Evolutionary conservation across 2,329 filamentous ascomycete species (phyloP), one percentile per base, ranked within the genome.

Genomic region (Diaporthe australafricana): DNA sequence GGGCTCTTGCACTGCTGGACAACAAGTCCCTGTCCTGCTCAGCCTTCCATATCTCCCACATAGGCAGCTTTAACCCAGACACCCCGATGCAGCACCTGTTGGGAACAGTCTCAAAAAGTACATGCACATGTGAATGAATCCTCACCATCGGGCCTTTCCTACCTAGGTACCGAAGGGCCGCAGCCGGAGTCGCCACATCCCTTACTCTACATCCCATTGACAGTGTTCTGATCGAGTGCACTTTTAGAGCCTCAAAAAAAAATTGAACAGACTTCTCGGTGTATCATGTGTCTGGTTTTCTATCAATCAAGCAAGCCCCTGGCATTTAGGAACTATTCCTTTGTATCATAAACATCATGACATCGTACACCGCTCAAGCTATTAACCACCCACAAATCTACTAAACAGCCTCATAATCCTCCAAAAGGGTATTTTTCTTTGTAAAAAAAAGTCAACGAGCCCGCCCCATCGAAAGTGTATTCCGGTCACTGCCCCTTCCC

Each of bases 301-400:
- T 67, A 71, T 73, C 42, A 38, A 42, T 70, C 65, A 16, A 50
- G n/a, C 60, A 55, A 42, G 42, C 22, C 66, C 22, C 52, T 35
- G 14, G 45, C 40, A 55, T 53, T 27, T 30, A 60, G 69, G 56
- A 38, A 68, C 53, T 47, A 40, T 30, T 69, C 55, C 47, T 50
- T 27, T 65, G n/a, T 35, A 65, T 65, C 66, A 67, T 69, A 72
- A 50, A 67, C 65, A 42, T 72, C 72, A 38, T 72, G 55, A 70
- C 57, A 72, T 73, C 72, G 53, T 73, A 73, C 66, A 66, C 65
- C 30, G 20, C 42, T 27, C 22, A 50, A 50, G 30, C 20, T 65
- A 47, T 50, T 16, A 63, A 32, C 48, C 30, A 17, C 25, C 30
- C 40, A 6, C 8, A 14, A 30, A 45, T 56, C 38, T 45, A 68